Conservation (phyloP, 1,284 basidiomycete species). For the Lentinus polychrous region DNA sequence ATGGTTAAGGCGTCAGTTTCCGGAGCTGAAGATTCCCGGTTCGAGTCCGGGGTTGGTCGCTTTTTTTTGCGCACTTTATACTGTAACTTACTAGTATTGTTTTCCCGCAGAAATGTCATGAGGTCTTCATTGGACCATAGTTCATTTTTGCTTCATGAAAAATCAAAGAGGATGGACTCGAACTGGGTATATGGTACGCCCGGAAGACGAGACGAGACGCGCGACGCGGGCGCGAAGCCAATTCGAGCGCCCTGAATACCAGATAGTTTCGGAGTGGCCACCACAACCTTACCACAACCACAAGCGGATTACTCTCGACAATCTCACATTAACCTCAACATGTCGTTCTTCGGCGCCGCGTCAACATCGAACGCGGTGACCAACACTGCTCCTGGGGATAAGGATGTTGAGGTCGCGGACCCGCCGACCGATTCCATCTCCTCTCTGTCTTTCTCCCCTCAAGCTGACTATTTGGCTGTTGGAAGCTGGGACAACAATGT, state of each 20-base stretch:
- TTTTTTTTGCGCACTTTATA: too few relatives aligned
- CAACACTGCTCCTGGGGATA: constrained; percentile 29
- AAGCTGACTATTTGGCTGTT: constrained; percentile 67
- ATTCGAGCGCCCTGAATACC: too few relatives aligned
- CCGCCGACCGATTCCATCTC: constrained; percentile 74
- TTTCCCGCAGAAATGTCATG: too few relatives aligned
- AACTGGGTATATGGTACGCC: too few relatives aligned
- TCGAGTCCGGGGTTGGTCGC: constrained; percentile 46
- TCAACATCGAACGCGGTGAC: constrained; percentile 23
- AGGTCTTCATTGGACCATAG: too few relatives aligned
- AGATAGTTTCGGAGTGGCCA: too few relatives aligned
- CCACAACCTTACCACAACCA: too few relatives aligned
- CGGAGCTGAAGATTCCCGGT: constrained; percentile 49
- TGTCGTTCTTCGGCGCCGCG: constrained; percentile 36
- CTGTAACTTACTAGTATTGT: too few relatives aligned
- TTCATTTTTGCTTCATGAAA: too few relatives aligned
- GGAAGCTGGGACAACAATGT: constrained; percentile 79
- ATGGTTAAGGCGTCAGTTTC: constrained; percentile 35
- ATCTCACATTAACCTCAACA: constrained; percentile 12
- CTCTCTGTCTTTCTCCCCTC: constrained; percentile 56
- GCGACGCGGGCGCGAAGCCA: too few relatives aligned
- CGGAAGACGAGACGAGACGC: too few relatives aligned
- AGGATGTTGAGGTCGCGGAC: constrained; percentile 71
- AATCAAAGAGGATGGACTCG: too few relatives aligned
- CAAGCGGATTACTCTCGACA: background rate